phyloP scores from a whole-genome alignment of 2,329 filamentous ascomycete species.

The Chrysoporthe deuterocubensis region DNA sequence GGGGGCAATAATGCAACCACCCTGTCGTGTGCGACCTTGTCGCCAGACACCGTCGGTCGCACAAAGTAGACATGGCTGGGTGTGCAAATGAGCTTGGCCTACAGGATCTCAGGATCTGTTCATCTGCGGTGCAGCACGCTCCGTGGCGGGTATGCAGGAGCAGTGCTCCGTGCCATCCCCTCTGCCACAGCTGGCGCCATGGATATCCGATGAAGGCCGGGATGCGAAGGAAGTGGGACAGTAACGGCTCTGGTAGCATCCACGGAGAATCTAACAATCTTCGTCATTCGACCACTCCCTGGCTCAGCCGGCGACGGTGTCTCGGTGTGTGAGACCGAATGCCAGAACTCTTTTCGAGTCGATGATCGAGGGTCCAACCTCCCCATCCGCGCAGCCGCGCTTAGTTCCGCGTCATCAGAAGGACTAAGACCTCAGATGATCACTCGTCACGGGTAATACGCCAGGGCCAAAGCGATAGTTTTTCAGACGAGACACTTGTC shows the following conservation, averaged over 20 bases:
- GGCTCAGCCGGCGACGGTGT: slow-evolving; percentile 9
- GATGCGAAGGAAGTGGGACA: background rate
- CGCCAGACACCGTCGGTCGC: slow-evolving; percentile 24
- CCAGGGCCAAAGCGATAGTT: slow-evolving; percentile 11
- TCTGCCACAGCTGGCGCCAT: no score
- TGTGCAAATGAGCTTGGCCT: slow-evolving; percentile 12
- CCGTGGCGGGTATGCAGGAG: slow-evolving; percentile 22
- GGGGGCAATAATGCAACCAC: slow-evolving; percentile 17
- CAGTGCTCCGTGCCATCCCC: background rate
- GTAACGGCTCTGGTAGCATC: background rate
- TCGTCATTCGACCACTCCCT: slow-evolving; percentile 10
- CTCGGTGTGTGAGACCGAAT: slow-evolving; percentile 23
- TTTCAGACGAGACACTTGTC: slow-evolving; percentile 21
- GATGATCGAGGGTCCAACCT: slow-evolving; percentile 7
- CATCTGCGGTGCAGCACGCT: slow-evolving; percentile 16
- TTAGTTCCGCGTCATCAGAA: slow-evolving; percentile 9
- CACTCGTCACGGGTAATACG: background rate
- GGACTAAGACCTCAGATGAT: slow-evolving; percentile 8
- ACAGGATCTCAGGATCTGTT: slow-evolving; percentile 18
- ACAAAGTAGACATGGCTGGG: slow-evolving; percentile 25
- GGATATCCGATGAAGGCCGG: no score
- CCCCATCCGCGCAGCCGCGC: slow-evolving; percentile 5
- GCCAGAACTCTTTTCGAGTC: slow-evolving; percentile 3
- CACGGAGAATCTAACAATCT: background rate
- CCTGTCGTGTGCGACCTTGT: slow-evolving; percentile 20